Conservation (phyloP, 2,329 filamentous ascomycete species). For the Beauveria bassiana region DNA sequence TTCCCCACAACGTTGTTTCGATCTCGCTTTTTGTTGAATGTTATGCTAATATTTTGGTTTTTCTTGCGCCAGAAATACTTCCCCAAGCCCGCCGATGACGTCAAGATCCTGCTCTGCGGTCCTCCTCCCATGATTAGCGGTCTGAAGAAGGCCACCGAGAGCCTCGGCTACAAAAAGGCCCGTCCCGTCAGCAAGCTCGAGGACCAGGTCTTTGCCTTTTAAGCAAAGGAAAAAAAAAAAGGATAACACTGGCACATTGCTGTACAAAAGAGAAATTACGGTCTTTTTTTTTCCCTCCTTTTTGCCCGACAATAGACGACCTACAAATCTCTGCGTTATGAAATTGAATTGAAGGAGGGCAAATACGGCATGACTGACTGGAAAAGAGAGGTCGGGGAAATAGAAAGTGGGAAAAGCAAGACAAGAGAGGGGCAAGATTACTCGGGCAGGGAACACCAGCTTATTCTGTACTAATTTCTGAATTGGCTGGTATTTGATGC, state of each 20-base stretch:
- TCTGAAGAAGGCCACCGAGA: slow-evolving; percentile 92
- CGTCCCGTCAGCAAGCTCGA: slow-evolving; percentile 93
- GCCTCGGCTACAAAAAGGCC: slow-evolving; percentile 85
- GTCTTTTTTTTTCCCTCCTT: background rate
- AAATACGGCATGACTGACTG: no score
- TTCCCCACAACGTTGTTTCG: background rate
- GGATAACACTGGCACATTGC: background rate
- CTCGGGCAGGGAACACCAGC: background rate
- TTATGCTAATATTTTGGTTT: slow-evolving; percentile 14
- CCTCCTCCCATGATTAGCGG: slow-evolving; percentile 95
- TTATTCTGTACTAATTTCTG: background rate
- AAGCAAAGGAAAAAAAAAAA: slow-evolving; percentile 14
- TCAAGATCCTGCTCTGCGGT: slow-evolving; percentile 92
- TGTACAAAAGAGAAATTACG: background rate
- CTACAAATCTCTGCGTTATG: background rate
- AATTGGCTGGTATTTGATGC: background rate
- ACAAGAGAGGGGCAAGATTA: background rate
- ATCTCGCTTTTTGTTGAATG: background rate
- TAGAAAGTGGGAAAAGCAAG: background rate
- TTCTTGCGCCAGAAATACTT: slow-evolving; percentile 55
- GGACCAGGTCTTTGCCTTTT: slow-evolving; percentile 96
- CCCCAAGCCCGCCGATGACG: slow-evolving; percentile 73
- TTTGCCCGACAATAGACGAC: background rate
- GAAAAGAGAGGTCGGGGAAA: background rate
- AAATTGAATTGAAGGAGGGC: background rate